Evolutionary conservation across 352 stramenopile genomes (phyloP).

Genomic region (Phytophthora cactorum): DNA sequence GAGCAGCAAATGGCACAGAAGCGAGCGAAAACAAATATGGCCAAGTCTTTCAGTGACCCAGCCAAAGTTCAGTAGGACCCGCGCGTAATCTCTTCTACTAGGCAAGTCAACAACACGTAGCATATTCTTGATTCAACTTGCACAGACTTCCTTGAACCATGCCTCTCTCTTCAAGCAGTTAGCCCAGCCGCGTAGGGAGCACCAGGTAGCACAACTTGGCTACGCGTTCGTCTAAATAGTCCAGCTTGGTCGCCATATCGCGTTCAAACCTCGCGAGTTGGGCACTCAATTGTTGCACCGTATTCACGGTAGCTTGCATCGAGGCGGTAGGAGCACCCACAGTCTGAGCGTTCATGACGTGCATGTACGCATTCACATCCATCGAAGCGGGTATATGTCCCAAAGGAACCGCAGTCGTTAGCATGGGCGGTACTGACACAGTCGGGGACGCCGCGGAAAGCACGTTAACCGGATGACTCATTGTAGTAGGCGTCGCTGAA

Average conservation of each 20-base stretch:
- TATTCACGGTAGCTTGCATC: conserved; percentile 39
- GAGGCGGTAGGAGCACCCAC: conserved; percentile 3
- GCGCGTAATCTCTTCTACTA: neutral
- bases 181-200: conserved; percentile 41
- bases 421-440: neutral
- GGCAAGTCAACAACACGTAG: conserved; percentile 5
- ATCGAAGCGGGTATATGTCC: conserved; percentile 1
- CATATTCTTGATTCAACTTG: conserved; percentile 15
- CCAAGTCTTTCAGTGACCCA: conserved; percentile 14
- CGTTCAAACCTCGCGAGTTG: conserved; percentile 62
- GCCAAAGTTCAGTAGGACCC: conserved; percentile 21
- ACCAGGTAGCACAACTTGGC: conserved; percentile 60
- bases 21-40: conserved; percentile 17
- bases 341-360: conserved; percentile 3
- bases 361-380: conserved; percentile 22
- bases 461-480: conserved; percentile 5
- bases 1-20: conserved; percentile 23
- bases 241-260: conserved; percentile 58
- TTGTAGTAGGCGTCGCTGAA: neutral
- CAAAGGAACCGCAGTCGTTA: neutral
- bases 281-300: conserved; percentile 48
- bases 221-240: conserved; percentile 70
- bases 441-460: neutral
- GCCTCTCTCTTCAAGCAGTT: neutral
- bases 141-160: neutral